Percentiles rank a stretch among this genome's conserved stretches.
Conservation (phyloP, 495 filamentous ascomycete species). For the Aspergillus cavernicola region DNA sequence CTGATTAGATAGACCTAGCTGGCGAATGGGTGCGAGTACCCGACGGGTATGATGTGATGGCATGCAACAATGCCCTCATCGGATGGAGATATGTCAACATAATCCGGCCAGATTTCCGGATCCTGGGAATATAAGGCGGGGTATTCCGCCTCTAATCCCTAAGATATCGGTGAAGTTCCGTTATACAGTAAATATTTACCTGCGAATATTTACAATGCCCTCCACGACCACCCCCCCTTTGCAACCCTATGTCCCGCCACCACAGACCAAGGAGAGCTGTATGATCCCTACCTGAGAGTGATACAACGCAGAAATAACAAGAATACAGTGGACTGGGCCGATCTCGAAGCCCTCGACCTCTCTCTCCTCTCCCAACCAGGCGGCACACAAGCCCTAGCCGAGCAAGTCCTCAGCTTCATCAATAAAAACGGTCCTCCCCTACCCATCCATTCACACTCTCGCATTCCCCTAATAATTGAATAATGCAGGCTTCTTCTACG, state of each 20-base stretch:
- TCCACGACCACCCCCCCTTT: neutral
- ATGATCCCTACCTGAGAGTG: neutral
- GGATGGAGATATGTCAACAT: too few relatives aligned
- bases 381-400: conserved; percentile 48
- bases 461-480: neutral
- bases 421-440: neutral
- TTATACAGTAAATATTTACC: too few relatives aligned
- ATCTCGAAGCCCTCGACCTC: conserved; percentile 50
- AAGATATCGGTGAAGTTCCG: too few relatives aligned
- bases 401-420: conserved; percentile 22
- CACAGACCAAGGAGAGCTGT: neutral
- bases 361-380: conserved; percentile 44
- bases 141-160: too few relatives aligned
- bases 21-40: too few relatives aligned
- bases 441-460: neutral
- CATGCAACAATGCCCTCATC: too few relatives aligned
- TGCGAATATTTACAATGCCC: neutral
- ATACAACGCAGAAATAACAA: neutral
- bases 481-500: conserved; percentile 44
- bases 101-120: too few relatives aligned
- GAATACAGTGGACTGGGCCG: conserved; percentile 41
- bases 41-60: too few relatives aligned
- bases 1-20: too few relatives aligned
- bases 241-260: neutral
- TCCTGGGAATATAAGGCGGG: too few relatives aligned